phyloP scores from a whole-genome alignment of 331 rosid species.

The Ulmus americana region DNA sequence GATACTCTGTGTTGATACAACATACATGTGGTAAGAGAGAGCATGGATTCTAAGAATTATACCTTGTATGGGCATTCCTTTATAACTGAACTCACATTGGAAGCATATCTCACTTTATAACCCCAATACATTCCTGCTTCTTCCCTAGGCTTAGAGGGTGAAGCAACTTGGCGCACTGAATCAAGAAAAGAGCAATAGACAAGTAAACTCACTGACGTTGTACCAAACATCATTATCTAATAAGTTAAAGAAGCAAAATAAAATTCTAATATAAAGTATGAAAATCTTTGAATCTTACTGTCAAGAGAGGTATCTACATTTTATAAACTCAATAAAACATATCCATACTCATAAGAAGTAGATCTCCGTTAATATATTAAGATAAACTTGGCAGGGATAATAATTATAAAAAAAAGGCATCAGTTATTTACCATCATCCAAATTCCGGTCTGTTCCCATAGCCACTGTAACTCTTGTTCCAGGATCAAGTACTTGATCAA shows the following conservation, averaged over 20 bases:
- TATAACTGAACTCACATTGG: constrained; percentile 57
- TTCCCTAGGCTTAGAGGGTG: constrained; percentile 77
- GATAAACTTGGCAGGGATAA: constrained; percentile 17
- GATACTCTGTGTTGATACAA: neutral
- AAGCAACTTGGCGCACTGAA: constrained; percentile 53
- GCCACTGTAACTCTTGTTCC: constrained; percentile 84
- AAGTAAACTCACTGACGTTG: neutral
- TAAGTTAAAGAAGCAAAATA: neutral
- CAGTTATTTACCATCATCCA: constrained; percentile 53
- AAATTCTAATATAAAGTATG: neutral
- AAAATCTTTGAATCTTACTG: neutral
- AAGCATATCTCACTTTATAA: constrained; percentile 88
- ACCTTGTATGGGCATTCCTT: constrained; percentile 67
- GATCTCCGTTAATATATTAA: neutral
- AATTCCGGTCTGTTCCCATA: constrained; percentile 81
- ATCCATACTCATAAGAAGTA: neutral
- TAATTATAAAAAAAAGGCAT: neutral
- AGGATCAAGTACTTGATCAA: constrained; percentile 75
- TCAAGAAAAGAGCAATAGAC: constrained; percentile 29
- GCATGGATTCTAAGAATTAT: constrained; percentile 9
- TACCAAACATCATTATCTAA: neutral
- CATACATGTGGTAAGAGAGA: neutral
- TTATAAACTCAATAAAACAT: neutral
- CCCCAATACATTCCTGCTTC: constrained; percentile 87
- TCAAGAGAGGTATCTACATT: neutral